phyloP scores from a whole-genome alignment of 768 basidiomycete genomes.

The Pholiota molesta region DNA sequence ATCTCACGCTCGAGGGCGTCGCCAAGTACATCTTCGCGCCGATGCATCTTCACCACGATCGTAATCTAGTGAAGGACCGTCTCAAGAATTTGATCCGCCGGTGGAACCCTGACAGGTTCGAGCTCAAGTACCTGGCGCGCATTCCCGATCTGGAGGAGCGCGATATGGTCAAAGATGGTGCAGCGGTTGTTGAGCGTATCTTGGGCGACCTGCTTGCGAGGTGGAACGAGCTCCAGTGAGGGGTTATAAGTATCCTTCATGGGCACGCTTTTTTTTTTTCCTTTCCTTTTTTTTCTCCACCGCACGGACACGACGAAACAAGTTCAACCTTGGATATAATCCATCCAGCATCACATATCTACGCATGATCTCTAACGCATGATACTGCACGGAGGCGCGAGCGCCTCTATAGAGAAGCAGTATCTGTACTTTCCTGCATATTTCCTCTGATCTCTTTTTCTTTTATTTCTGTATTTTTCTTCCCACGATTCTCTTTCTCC shows the following conservation, averaged over 20 bases:
- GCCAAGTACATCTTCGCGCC: conserved; percentile 25
- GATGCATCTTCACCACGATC: conserved; percentile 19
- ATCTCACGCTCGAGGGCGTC: conserved; percentile 23
- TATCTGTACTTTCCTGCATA: background rate
- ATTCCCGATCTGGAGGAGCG: conserved; percentile 21
- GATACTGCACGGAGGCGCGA: background rate
- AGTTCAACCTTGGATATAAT: background rate
- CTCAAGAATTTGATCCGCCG: conserved; percentile 24
- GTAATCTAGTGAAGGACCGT: conserved; percentile 19
- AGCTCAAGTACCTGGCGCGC: conserved; percentile 22
- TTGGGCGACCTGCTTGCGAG: conserved; percentile 26
- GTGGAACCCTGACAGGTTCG: conserved; percentile 29
- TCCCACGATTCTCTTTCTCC: background rate
- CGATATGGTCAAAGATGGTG: conserved; percentile 26
- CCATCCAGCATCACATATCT: background rate
- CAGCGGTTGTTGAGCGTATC: conserved; percentile 23
- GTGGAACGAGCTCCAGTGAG: conserved; percentile 21
- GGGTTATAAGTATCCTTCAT: background rate
- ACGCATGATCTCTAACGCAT: background rate
- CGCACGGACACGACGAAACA: background rate
- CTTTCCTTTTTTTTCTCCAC: background rate
- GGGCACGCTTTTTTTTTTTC: background rate
- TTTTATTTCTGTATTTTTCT: background rate
- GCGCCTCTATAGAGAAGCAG: background rate
- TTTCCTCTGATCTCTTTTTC: background rate